Base-by-base conservation (phyloP, 2,329 filamentous ascomycete genomes). In the Talaromyces atroroseus region DNA sequence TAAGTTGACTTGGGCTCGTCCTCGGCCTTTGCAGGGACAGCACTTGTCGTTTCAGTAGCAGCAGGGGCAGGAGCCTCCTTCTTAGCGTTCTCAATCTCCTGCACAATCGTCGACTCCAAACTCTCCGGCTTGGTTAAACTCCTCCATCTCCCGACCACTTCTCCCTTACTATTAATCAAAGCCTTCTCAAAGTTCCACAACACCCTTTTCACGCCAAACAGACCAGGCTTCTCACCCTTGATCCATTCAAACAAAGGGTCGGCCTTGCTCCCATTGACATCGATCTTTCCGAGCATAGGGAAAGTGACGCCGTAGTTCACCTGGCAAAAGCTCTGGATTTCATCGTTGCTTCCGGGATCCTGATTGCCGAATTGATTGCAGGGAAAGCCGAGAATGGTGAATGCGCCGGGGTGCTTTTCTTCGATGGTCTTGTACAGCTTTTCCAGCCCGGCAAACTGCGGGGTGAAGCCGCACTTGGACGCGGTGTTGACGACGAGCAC, bases 141-240 rank as follows among this genome's bases (percentile, higher is more conserved):
- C 34, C 90, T 89, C 90, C 91, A 99, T 62, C 94, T 80, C 26
- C 82, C 82, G 76, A 89, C 88, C 64, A 97, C 90, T 76, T 87
- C 82, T 24, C 94, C 94, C 73, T 97, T 90, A 60, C 84, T 82
- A 59, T 87, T 88, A 62, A 99, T 79, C 61, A 99, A 78, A 77
- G 96, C 99, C 83, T 99, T 99, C 76, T 99, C 94, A 79, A 97
- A 99, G 78, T 99, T 99, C 94, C 94, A 99, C 87, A 97, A 96
- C 67, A 99, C 81, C 60, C 86, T 76, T 86, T 95, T 92, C 69
- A 97, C 72, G 20, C 94, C 94, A 76, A 97, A 76, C 56, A 96
- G 68, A 21, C 94, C 92, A 0, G 92, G 82, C 79, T 90, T 87
- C 73, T 82, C 76, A 57, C 73, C 74, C 78, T 87, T 87, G 74